Percentiles rank a stretch among this genome's conserved stretches.
Evolutionary conservation across 2,329 filamentous ascomycete species (phyloP).

Genomic region (Diplodia mutila): DNA sequence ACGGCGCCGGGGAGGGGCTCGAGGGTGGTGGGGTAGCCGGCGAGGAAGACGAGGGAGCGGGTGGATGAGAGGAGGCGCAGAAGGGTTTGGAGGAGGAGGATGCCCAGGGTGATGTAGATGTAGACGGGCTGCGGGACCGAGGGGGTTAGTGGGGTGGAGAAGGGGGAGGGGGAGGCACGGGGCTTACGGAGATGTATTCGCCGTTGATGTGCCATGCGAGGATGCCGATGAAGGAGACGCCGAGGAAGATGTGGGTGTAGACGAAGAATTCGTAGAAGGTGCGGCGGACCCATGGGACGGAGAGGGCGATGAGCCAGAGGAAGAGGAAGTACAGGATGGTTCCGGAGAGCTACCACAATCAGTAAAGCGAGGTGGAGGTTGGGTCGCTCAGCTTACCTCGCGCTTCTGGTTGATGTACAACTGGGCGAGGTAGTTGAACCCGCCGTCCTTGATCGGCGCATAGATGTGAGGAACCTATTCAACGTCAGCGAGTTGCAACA

Average conservation of each 20-base stretch:
- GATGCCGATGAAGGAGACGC: slow-evolving; percentile 31
- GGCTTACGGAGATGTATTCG: slow-evolving; percentile 29
- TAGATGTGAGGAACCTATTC: slow-evolving; percentile 32
- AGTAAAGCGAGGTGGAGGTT: neutral
- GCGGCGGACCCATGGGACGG: slow-evolving; percentile 34
- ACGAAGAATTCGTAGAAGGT: slow-evolving; percentile 35
- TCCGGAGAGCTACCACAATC: slow-evolving; percentile 28
- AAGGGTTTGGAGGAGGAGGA: slow-evolving; percentile 30
- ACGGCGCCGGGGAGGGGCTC: slow-evolving; percentile 32
- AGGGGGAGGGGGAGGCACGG: no score
- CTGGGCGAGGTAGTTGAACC: slow-evolving; percentile 29
- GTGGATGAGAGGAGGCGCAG: slow-evolving; percentile 27
- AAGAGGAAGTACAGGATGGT: slow-evolving; percentile 30
- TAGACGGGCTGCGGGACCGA: neutral
- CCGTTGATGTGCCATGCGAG: slow-evolving; percentile 36
- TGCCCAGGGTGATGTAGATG: slow-evolving; percentile 33
- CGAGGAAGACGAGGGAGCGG: neutral
- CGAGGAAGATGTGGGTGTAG: slow-evolving; percentile 33
- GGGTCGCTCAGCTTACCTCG: slow-evolving; percentile 23
- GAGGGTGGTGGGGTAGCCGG: slow-evolving; percentile 32
- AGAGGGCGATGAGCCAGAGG: slow-evolving; percentile 33
- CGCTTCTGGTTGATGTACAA: slow-evolving; percentile 29
- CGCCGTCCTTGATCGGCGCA: slow-evolving; percentile 32
- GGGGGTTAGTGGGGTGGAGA: neutral
- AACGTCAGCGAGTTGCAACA: neutral